Evolutionary conservation across 345 rosid species (phyloP), one percentile per base, ranked within the genome.

Genomic region (Kernera saxatilis): DNA sequence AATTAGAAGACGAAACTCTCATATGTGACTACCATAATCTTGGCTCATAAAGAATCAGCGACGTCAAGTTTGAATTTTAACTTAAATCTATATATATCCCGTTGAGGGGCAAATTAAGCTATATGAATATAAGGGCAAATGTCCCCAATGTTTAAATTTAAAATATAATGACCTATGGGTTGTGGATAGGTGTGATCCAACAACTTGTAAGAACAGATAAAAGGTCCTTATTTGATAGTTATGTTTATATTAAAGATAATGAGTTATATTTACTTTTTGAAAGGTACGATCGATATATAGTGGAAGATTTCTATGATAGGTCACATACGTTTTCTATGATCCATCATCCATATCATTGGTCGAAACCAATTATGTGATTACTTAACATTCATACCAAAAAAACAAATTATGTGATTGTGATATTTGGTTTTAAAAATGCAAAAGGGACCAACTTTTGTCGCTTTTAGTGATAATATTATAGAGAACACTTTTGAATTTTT

Each of bases 101-200:
- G 0, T 26, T 17, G 4, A 22, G 56, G 56, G 69, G 57, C 15
- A 46, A 30, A n/a, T n/a, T n/a, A n/a, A 23, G 5, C 7, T 30
- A 45, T 5, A 32, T 8, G 41, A 52, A 17, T 17, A 18, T 0
- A 5, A 43, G 40, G 53, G 4, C 54, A 68, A 54, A 44, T 33
- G 64, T 21, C 64, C 18, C 54, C 6, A 22, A 15, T 23, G 65
- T 44, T 67, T 5, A 44, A 14, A 10, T 12, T 25, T n/a, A 57
- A 56, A 23, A 10, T 35, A 56, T 15, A 17, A 33, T 30, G 23
- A 22, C 48, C 14, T 23, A 45, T 57, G 15, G n/a, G 8, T 7
- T 18, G 52, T 43, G 6, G 45, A 69, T 55, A 56, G 18, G 33
- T 69, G 3, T 69, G 36, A 57, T 69, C 57, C 15, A 58, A 48